These are phyloP conservation scores for Fusarium falciforme DNA, from an alignment of 2,329 filamentous ascomycete species.

Conservation along the genomic window DNA sequence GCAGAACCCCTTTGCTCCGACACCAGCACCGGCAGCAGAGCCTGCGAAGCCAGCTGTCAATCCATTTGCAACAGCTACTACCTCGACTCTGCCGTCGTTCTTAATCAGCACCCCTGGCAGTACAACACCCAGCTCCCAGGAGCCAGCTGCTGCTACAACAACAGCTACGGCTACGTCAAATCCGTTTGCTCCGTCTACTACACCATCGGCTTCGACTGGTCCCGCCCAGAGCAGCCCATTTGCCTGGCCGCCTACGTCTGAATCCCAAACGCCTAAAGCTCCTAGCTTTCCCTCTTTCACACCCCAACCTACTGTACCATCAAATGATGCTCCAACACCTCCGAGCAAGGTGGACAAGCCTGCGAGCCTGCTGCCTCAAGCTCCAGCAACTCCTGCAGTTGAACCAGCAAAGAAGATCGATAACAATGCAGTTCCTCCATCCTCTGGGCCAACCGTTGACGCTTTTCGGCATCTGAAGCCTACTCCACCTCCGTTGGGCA, in stretches of 20 bases:
- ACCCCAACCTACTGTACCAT: conserved; percentile 5
- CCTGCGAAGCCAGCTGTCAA: conserved; percentile 23
- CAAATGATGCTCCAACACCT: not conserved
- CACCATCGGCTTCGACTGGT: conserved; percentile 1
- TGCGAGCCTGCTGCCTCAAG: not conserved
- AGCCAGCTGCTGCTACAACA: not conserved
- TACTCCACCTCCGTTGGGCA: not conserved
- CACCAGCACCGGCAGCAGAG: conserved; percentile 5
- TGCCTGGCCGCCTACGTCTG: conserved; percentile 1
- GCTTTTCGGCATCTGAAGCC: not conserved
- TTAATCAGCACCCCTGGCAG: conserved; percentile 9
- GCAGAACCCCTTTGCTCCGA: conserved; percentile 40
- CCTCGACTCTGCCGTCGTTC: conserved; percentile 9
- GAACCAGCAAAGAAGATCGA: conserved; percentile 20
- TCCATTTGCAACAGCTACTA: conserved; percentile 32
- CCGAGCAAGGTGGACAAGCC: conserved; percentile 2
- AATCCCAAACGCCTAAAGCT: not conserved
- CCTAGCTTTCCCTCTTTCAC: conserved; percentile 15
- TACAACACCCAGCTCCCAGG: conserved; percentile 1
- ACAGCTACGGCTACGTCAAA: conserved; percentile 7
- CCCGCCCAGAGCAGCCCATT: conserved; percentile 24
- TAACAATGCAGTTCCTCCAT: conserved; percentile 26
- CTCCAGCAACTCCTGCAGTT: not conserved
- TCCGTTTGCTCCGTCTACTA: conserved; percentile 28
- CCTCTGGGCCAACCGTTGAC: conserved; percentile 19